Percentiles rank a stretch among this genome's conserved stretches.
Evolutionary conservation across 2,329 filamentous ascomycete species (phyloP).

Genomic region (Venturia carpophila): DNA sequence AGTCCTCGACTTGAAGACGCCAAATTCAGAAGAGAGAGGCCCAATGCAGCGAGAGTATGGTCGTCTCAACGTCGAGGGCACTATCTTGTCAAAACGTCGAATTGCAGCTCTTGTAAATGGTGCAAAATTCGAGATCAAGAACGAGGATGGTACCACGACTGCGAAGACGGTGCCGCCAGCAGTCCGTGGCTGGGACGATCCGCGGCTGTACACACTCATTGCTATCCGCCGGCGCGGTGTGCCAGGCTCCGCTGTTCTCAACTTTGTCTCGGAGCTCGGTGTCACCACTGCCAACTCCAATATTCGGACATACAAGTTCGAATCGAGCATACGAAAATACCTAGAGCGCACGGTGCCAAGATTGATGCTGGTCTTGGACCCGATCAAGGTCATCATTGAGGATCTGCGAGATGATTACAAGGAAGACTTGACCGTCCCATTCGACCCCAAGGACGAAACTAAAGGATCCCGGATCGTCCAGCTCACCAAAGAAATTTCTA

Average conservation of each 20-base stretch:
- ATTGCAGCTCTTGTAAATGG: constrained; percentile 72
- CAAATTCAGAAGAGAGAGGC: constrained; percentile 41
- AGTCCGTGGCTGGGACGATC: constrained; percentile 86
- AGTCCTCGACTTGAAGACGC: constrained; percentile 72
- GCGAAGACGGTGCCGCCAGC: constrained; percentile 39
- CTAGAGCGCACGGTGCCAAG: constrained; percentile 82
- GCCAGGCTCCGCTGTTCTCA: constrained; percentile 78
- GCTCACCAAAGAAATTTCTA: constrained; percentile 74
- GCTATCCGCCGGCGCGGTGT: constrained; percentile 76
- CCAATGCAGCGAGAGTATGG: constrained; percentile 88
- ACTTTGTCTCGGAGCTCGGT: constrained; percentile 85
- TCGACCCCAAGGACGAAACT: constrained; percentile 69
- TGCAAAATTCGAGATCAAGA: constrained; percentile 38
- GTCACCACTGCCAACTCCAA: constrained; percentile 75
- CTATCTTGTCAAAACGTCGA: constrained; percentile 78
- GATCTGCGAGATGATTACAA: constrained; percentile 62
- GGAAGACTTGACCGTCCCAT: constrained; percentile 62
- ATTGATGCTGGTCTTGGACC: constrained; percentile 82
- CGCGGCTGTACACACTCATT: constrained; percentile 79
- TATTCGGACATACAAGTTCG: constrained; percentile 76
- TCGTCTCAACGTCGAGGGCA: constrained; percentile 71
- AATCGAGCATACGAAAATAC: constrained; percentile 76
- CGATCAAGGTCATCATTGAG: constrained; percentile 73
- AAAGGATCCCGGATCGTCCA: constrained; percentile 54
- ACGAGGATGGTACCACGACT: constrained; percentile 35